A percentile compares a stretch with the other conserved stretches of the same genome.
These are phyloP conservation scores for Uronychia binucleata DNA, from an alignment of 73 alveolate species.

Conservation along the genomic window DNA sequence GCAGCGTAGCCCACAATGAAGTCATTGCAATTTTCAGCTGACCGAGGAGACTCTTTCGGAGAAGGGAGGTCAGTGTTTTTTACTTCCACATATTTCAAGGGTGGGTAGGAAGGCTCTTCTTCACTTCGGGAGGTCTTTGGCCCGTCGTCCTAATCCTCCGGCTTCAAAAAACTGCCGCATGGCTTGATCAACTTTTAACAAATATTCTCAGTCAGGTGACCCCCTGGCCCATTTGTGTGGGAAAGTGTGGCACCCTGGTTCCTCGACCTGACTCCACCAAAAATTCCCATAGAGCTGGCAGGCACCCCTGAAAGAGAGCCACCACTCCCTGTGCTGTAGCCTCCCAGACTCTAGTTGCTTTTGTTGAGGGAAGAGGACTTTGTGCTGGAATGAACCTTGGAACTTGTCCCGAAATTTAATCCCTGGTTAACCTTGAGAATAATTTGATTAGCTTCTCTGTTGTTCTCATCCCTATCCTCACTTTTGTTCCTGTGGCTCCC, in stretches of 20 bases:
- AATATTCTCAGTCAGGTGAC: neutral
- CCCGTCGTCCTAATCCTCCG: neutral
- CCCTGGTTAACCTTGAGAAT: neutral
- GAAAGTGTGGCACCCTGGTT: neutral
- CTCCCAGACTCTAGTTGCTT: too few species aligned
- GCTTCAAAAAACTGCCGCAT: neutral
- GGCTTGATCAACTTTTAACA: neutral
- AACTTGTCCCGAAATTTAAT: too few species aligned
- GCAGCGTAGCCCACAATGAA: slow-evolving; percentile 88
- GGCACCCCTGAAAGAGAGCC: neutral
- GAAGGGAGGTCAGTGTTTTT: neutral
- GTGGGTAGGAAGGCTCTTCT: neutral
- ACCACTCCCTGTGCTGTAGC: neutral
- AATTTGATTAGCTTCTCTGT: neutral
- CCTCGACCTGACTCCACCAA: neutral
- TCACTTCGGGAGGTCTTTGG: neutral
- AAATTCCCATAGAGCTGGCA: neutral
- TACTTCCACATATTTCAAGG: neutral
- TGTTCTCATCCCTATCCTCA: neutral
- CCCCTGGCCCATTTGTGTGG: neutral
- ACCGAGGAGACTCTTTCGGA: neutral
- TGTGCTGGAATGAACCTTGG: too few species aligned
- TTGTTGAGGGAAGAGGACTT: too few species aligned
- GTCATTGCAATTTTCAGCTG: neutral
- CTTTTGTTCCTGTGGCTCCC: neutral